Evolutionary conservation across 805 yeast genomes (phyloP).

Genomic region (Scheffersomyces lignosus): DNA sequence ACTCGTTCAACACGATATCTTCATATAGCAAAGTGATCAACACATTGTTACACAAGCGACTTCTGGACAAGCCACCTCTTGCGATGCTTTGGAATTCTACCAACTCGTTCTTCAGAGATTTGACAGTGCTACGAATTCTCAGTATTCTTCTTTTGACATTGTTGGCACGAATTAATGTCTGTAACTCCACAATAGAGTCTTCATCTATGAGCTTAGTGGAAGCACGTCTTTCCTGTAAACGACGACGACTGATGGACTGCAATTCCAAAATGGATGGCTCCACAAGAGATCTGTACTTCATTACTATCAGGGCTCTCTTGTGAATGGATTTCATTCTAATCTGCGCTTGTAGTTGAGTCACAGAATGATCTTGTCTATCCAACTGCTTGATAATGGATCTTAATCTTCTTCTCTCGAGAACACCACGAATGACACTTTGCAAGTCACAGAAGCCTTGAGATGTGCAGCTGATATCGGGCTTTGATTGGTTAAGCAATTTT

Average conservation of each 20-base stretch:
- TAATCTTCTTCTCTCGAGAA: conserved; percentile 23
- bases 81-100: conserved; percentile 42
- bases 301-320: conserved; percentile 17
- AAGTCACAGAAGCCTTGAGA: conserved; percentile 25
- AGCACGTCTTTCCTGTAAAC: conserved; percentile 17
- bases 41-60: conserved; percentile 41
- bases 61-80: conserved; percentile 47
- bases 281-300: conserved; percentile 20
- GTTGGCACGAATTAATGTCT: conserved; percentile 40
- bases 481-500: conserved; percentile 12
- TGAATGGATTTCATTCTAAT: conserved; percentile 21
- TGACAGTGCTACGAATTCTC: conserved; percentile 7
- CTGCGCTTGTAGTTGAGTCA: conserved; percentile 42
- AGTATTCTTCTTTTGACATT: conserved; percentile 26
- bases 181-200: conserved; percentile 22
- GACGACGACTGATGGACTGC: conserved; percentile 32
- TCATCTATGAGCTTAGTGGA: conserved; percentile 20
- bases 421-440: conserved; percentile 48
- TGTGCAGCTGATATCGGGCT: conserved; percentile 9
- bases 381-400: conserved; percentile 9
- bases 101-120: conserved; percentile 6
- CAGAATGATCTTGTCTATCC: conserved; percentile 9
- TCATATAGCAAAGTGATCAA: conserved; percentile 42
- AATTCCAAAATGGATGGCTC: conserved; percentile 23
- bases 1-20: conserved; percentile 34